phyloP scores from a whole-genome alignment of 768 basidiomycete genomes.

The Roridomyces roridus region DNA sequence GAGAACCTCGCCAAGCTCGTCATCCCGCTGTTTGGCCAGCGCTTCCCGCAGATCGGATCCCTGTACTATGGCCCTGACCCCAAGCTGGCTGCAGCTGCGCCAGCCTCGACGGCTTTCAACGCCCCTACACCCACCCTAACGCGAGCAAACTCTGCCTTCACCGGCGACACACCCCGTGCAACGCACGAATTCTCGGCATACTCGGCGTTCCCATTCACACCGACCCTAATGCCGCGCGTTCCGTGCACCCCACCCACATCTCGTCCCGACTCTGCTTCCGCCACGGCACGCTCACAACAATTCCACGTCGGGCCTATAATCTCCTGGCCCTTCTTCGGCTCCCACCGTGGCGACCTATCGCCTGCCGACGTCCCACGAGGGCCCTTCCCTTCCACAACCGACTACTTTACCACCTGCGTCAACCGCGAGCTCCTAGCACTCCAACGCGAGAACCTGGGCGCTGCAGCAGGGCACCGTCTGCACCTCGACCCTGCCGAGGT shows the following conservation, averaged over 20 bases:
- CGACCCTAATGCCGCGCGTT: constrained; percentile 41
- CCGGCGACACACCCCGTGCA: constrained; percentile 39
- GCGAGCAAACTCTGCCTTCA: constrained; percentile 34
- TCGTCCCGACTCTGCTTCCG: constrained; percentile 24
- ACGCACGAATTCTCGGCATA: constrained; percentile 61
- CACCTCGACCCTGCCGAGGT: constrained; percentile 87
- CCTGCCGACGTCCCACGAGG: constrained; percentile 79
- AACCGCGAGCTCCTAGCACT: constrained; percentile 79
- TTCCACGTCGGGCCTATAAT: constrained; percentile 82
- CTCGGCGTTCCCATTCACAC: constrained; percentile 52
- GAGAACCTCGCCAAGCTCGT: constrained; percentile 72
- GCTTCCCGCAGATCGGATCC: constrained; percentile 79
- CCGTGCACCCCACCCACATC: constrained; percentile 22
- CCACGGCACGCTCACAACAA: constrained; percentile 39
- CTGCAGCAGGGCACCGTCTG: constrained; percentile 73
- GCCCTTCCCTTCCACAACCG: constrained; percentile 67
- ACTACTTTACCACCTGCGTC: constrained; percentile 71
- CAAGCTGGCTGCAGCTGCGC: constrained; percentile 35
- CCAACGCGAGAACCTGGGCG: constrained; percentile 78
- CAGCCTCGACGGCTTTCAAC: constrained; percentile 45
- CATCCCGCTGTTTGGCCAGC: constrained; percentile 77
- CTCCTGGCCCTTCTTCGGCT: constrained; percentile 92
- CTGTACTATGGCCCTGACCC: constrained; percentile 64
- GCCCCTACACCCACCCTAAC: constrained; percentile 50
- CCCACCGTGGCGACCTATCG: constrained; percentile 79